Evolutionary conservation across 129 eudicot species (phyloP).

Genomic region (carrot (Daucus carota)): DNA sequence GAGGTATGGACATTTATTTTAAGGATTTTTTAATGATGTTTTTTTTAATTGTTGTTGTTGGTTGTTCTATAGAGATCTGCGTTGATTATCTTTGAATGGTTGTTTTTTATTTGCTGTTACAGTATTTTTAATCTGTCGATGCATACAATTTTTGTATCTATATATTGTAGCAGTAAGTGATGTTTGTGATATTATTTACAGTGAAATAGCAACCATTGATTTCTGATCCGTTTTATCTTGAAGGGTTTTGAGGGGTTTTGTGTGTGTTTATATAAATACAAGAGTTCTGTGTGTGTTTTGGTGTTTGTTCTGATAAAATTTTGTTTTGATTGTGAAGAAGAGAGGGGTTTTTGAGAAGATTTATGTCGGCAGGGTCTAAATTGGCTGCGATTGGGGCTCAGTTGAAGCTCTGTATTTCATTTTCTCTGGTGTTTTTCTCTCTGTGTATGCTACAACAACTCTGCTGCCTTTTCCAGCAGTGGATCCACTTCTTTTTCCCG

Average conservation of each 20-base stretch:
- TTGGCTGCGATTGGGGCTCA: constrained; percentile 58
- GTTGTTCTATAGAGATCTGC: constrained; percentile 18
- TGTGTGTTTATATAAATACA: constrained; percentile 11
- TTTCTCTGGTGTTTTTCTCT: constrained; percentile 5
- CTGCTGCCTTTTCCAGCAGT: constrained; percentile 77
- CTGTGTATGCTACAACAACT: constrained; percentile 31
- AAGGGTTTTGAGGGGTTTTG: neutral
- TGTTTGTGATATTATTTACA: neutral
- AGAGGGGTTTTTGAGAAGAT: constrained; percentile 23
- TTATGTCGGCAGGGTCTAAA: constrained; percentile 68
- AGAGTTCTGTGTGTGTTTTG: constrained; percentile 22
- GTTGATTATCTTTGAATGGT: constrained; percentile 12
- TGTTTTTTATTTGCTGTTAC: neutral
- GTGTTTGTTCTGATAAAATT: constrained; percentile 4
- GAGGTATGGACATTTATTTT: constrained; percentile 12
- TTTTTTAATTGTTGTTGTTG: constrained; percentile 8
- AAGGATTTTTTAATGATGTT: neutral
- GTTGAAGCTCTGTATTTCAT: constrained; percentile 52
- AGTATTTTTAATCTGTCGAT: neutral
- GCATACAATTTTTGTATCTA: neutral
- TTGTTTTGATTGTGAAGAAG: neutral
- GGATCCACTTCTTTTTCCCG: constrained; percentile 30
- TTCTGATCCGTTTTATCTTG: neutral
- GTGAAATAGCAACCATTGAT: constrained; percentile 12
- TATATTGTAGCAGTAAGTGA: neutral